phyloP scores from a whole-genome alignment of 371 early-diverging fungal genomes.

The Mortierella sp. region DNA sequence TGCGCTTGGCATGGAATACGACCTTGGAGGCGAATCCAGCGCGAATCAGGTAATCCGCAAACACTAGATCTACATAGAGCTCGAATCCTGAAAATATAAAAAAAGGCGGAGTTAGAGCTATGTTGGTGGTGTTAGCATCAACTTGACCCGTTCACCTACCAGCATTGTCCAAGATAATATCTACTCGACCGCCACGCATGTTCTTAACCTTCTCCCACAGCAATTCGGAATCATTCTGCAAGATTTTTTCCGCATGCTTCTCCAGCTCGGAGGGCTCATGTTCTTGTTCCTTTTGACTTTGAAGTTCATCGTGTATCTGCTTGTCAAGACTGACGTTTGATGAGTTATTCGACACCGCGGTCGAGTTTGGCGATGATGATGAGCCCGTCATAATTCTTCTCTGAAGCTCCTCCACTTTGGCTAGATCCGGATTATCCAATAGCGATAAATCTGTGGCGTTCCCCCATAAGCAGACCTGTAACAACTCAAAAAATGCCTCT shows the following conservation, averaged over 20 bases:
- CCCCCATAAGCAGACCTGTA: conserved; percentile 89
- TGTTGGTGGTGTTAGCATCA: not conserved
- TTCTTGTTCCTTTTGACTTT: not conserved
- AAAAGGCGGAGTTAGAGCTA: not conserved
- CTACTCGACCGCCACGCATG: conserved; percentile 69
- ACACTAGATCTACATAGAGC: conserved; percentile 87
- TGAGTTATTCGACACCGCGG: conserved; percentile 6
- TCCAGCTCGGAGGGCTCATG: conserved; percentile 27
- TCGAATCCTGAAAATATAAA: conserved; percentile 80
- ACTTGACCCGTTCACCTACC: conserved; percentile 58
- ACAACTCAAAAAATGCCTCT: conserved; percentile 75
- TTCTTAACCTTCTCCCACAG: conserved; percentile 68
- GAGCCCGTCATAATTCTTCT: conserved; percentile 58
- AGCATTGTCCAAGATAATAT: conserved; percentile 89
- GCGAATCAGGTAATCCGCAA: conserved; percentile 90
- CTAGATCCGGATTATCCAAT: conserved; percentile 77
- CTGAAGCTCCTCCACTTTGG: conserved; percentile 79
- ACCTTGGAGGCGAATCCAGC: conserved; percentile 73
- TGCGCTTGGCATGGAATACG: conserved; percentile 87
- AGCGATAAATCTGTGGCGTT: conserved; percentile 91
- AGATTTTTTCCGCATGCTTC: conserved; percentile 61
- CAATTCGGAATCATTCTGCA: conserved; percentile 73
- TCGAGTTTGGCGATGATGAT: conserved; percentile 20
- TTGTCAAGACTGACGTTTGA: conserved; percentile 44
- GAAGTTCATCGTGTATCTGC: conserved; percentile 43